Base-by-base conservation (phyloP, 1,284 basidiomycete genomes). In the Rhodotorula sp. region DNA sequence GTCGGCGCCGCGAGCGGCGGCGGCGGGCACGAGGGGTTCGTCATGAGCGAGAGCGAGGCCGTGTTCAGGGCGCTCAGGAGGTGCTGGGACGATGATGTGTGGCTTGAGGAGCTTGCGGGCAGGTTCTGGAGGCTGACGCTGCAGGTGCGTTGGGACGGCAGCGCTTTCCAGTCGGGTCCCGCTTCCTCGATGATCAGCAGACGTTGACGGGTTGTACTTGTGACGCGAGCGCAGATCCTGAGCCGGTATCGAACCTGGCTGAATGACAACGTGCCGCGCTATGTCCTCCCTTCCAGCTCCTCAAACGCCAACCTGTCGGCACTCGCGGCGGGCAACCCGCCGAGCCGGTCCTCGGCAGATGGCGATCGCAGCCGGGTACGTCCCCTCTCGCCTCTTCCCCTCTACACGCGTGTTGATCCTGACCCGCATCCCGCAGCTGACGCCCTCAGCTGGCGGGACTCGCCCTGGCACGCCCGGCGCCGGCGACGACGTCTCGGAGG, bases 101-200 rank as follows among this genome's bases (percentile, higher is more conserved):
- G 87, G 80, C 88, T 97, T 57, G 88, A 90, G 4, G 90, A 93
- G 69, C 82, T 97, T 14, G 86, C 87, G 42, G 86, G 89, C 80
- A 87, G 90, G 64, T 96, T 97, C 80, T 97, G 93, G 94, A 87
- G 86, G 74, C 83, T 97, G 68, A 91, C 88, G 7, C 82, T 97
- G 49, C 94, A 97, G 86, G 92, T 91, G 60, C 61, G 81, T 70
- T 25, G 16, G 4, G 42, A 8, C 45, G n/a, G n/a, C 14, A 42
- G 25, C 23, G 2, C 42, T 23, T 64, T 34, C 34, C 34, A 34
- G 34, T 34, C 34, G 3, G 19, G n/a, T n/a, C n/a, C 16, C 13
- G 10, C 19, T 42, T 27, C 5, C 27, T 13, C 17, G 25, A 25
- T 21, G 10, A 27, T 34, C 25, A 61, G 27, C 19, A 8, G 50